Conservation (phyloP, 306 rosid genomes). For the Dalbergia cultrata region DNA sequence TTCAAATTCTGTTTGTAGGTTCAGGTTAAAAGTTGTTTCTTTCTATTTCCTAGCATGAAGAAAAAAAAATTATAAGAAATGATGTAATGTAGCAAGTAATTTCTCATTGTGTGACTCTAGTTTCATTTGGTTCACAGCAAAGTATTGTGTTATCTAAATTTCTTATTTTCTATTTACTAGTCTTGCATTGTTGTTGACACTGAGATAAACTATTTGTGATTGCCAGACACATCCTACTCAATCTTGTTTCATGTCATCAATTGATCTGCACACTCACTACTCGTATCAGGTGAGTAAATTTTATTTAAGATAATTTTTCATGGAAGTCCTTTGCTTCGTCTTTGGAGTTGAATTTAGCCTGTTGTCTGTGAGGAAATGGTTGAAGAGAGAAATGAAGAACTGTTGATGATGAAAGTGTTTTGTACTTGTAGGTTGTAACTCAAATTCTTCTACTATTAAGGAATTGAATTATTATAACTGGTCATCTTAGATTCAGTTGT, state of each 20-base stretch:
- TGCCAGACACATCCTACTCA: conserved; percentile 98
- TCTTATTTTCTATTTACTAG: conserved; percentile 8
- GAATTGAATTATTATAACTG: conserved; percentile 6
- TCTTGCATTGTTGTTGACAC: conserved; percentile 22
- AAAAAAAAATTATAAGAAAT: neutral
- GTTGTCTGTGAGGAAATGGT: conserved; percentile 13
- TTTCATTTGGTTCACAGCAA: conserved; percentile 8
- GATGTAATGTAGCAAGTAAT: conserved; percentile 13
- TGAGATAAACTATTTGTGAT: conserved; percentile 45
- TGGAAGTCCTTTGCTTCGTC: conserved; percentile 10
- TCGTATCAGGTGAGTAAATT: conserved; percentile 86
- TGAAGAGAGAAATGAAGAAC: conserved; percentile 20
- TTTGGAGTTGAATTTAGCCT: neutral
- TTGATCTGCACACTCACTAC: conserved; percentile 98
- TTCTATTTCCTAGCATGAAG: neutral
- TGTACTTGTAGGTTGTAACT: neutral
- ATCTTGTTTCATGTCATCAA: conserved; percentile 99
- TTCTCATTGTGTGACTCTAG: conserved; percentile 9
- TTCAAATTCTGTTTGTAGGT: conserved; percentile 18
- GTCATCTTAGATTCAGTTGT: conserved; percentile 10
- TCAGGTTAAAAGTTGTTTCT: conserved; percentile 6
- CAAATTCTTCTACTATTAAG: conserved; percentile 16
- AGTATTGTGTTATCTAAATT: conserved; percentile 8
- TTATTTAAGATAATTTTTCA: neutral
- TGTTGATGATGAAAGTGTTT: conserved; percentile 2